These are phyloP conservation scores for Fusarium nurragi DNA, from an alignment of 2,329 filamentous ascomycete genomes.

Conservation along the genomic window DNA sequence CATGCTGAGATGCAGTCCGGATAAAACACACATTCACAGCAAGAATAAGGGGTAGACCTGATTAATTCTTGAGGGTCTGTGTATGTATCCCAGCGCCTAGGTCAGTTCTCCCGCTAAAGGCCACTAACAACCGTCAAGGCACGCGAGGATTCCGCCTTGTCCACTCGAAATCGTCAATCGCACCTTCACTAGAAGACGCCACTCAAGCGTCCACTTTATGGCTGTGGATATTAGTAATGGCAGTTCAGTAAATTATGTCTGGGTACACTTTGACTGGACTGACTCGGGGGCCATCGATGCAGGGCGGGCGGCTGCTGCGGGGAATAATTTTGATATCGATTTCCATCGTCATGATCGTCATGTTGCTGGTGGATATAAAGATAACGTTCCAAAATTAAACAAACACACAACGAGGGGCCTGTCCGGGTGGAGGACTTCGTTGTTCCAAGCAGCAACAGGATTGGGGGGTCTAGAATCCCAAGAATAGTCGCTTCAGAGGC, in stretches of 20 bases:
- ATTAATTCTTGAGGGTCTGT: background rate
- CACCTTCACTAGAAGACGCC: conserved; percentile 25
- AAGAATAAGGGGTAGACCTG: conserved; percentile 25
- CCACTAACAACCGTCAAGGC: conserved; percentile 33
- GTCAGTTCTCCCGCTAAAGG: conserved; percentile 22
- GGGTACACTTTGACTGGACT: background rate
- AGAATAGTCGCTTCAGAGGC: conserved; percentile 11
- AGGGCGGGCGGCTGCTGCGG: conserved; percentile 28
- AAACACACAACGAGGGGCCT: background rate
- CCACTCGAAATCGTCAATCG: conserved; percentile 28
- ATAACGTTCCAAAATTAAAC: conserved; percentile 3
- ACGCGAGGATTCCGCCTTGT: conserved; percentile 11
- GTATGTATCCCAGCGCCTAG: conserved; percentile 1
- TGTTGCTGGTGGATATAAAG: background rate
- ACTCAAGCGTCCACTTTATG: conserved; percentile 32
- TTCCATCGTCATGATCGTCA: conserved; percentile 14
- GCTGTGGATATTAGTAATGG: conserved; percentile 14
- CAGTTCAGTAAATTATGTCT: conserved; percentile 15
- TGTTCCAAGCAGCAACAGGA: conserved; percentile 24
- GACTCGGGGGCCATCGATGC: conserved; percentile 19
- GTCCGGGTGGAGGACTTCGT: background rate
- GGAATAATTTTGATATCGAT: conserved; percentile 18
- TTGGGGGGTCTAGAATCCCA: conserved; percentile 12
- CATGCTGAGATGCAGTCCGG: conserved; percentile 6
- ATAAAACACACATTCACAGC: conserved; percentile 5